Percentiles rank a stretch among this genome's conserved stretches.
Conservation (phyloP, 2,329 filamentous ascomycete species). For the Penicillium sp. region DNA sequence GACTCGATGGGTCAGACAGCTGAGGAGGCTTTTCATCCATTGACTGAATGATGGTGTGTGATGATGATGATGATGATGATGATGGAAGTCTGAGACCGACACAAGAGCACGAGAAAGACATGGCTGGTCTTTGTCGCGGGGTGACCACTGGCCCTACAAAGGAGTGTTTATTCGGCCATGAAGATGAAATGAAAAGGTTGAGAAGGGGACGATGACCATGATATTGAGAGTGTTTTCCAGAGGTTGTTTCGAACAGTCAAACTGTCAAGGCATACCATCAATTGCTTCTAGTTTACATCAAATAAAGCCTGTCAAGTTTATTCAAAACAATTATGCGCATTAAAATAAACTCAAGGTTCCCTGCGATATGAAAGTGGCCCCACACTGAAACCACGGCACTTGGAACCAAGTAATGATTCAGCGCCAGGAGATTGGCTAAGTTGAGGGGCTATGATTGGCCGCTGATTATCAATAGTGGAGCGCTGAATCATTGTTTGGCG, state of each 20-base stretch:
- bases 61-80: neutral
- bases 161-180: no score
- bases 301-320: neutral
- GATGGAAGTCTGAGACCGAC: neutral
- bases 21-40: neutral
- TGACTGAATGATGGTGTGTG: neutral
- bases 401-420: constrained; percentile 1
- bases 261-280: neutral
- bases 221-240: neutral
- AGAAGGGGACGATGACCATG: neutral
- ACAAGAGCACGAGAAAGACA: neutral
- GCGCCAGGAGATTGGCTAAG: neutral
- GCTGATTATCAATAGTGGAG: accelerated
- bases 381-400: neutral
- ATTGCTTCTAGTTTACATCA: neutral
- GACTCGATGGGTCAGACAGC: neutral
- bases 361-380: neutral
- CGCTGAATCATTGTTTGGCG: constrained; percentile 1
- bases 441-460: accelerated
- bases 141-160: neutral
- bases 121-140: neutral
- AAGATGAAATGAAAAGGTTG: neutral
- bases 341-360: neutral
- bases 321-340: neutral
- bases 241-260: neutral